These are phyloP conservation scores for Mucor sp. DNA, from an alignment of 371 early-diverging fungal species.

Conservation along the genomic window DNA sequence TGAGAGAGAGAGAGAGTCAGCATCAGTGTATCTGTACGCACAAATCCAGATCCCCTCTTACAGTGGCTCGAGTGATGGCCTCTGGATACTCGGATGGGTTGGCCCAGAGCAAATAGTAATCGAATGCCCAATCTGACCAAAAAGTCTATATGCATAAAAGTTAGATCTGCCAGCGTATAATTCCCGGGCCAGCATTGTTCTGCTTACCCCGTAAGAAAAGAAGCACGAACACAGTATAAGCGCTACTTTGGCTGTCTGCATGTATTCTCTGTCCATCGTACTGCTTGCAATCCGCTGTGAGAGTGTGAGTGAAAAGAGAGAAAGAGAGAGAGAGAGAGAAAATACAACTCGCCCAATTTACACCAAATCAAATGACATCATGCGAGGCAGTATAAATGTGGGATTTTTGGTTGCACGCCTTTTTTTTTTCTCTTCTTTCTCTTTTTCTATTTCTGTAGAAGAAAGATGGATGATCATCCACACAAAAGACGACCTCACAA, in stretches of 20 bases:
- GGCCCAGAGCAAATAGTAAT: constrained; percentile 45
- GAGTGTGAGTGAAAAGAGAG: background rate
- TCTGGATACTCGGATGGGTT: constrained; percentile 38
- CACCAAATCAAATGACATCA: background rate
- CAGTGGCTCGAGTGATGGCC: constrained; percentile 38
- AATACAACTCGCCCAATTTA: constrained; percentile 2
- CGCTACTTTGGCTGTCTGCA: constrained; percentile 41
- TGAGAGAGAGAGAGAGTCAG: too few species aligned
- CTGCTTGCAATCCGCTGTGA: background rate
- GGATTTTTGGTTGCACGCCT: background rate
- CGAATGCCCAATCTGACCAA: constrained; percentile 55
- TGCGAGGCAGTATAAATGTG: background rate
- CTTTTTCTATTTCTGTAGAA: background rate
- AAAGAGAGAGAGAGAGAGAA: background rate
- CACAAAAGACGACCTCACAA: constrained; percentile 18
- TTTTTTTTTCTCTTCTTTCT: background rate
- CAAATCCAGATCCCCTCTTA: too few species aligned
- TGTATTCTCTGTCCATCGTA: constrained; percentile 27
- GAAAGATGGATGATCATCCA: background rate
- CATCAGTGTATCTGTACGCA: too few species aligned
- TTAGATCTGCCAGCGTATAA: background rate
- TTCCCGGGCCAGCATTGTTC: background rate
- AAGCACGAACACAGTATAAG: constrained; percentile 50
- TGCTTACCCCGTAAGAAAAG: constrained; percentile 48
- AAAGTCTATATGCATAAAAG: constrained; percentile 28